Evolutionary conservation across 176 grass and related monocot genomes (phyloP), one percentile per base, ranked within the genome.

Genomic region (Tillandsia leiboldiana): DNA sequence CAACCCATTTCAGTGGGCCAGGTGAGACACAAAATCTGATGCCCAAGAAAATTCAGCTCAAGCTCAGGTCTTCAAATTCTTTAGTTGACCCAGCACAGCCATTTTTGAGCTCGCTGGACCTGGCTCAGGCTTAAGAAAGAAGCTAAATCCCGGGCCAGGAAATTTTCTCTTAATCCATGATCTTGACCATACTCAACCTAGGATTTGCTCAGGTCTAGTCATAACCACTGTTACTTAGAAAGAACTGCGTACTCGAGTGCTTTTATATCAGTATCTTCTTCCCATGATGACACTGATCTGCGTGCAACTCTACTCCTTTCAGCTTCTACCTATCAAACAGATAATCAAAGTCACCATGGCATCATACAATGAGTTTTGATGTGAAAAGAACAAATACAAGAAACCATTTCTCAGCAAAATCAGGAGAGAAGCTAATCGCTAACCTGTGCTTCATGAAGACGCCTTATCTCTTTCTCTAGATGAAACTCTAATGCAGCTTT

Each of bases 221-320:
- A 42, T 42, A 42, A 4, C 33, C 3, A 6, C 33, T 0, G 33
- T 42, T 42, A 42, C 33, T 42, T 4, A 61, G 17, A 61, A 9
- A 9, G 13, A n/a, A 23, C 17, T 61, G 42, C 92, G 14, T 86
- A 90, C 84, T 99, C 94, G 6, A 99, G 78, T 50, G 87, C 73
- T 80, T 99, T 99, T 63, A 99, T 93, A 93, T 99, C 94, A 73
- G 90, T 68, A 80, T 99, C 90, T 93, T 99, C 94, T 84, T 99
- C 94, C 94, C 94, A 99, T 22, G 94, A 86, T 10, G 87, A 83
- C 2, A 82, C 80, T 70, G 94, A 78, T 75, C 87, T 87, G 29
- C 84, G 84, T 61, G 83, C 72, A 82, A 76, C 33, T 83, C 80
- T 88, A 80, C 79, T 90, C 80, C 87, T 88, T 81, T 99, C 94